A percentile compares a stretch with the other conserved stretches of the same genome.
These are phyloP conservation scores for Canariomyces notabilis DNA, from an alignment of 2,329 filamentous ascomycete species.

Conservation along the genomic window DNA sequence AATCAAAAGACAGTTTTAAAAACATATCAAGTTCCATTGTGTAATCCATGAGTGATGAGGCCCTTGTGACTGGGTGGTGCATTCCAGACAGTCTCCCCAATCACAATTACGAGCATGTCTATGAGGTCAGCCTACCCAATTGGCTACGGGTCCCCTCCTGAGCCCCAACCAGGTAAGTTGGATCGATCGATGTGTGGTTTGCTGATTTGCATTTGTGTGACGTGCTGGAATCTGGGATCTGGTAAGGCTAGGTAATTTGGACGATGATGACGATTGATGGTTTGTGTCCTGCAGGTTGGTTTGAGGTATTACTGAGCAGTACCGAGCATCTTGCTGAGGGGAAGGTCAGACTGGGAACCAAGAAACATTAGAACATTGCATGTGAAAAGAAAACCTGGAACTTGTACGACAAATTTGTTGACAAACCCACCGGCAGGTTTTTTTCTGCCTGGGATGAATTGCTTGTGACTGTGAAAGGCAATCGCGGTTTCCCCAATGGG, in stretches of 20 bases:
- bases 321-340: neutral
- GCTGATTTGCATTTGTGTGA: neutral
- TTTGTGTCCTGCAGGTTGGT: too few species aligned
- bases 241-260: neutral
- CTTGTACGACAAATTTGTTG: neutral
- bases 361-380: neutral
- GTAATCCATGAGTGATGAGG: neutral
- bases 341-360: neutral
- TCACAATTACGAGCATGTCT: too few species aligned
- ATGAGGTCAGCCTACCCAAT: too few species aligned
- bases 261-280: neutral
- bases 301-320: too few species aligned
- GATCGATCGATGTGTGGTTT: neutral
- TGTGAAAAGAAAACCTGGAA: neutral
- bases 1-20: conserved; percentile 12
- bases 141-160: too few species aligned
- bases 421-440: too few species aligned
- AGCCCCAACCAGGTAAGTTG: too few species aligned
- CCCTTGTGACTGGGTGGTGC: neutral
- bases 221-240: neutral
- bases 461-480: too few species aligned
- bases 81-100: too few species aligned
- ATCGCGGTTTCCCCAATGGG: too few species aligned
- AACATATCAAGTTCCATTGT: neutral
- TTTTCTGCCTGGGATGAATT: too few species aligned